Percentiles rank a stretch among this genome's conserved stretches.
Conservation (phyloP, 495 filamentous ascomycete genomes). For the Talaromyces thailandensis region DNA sequence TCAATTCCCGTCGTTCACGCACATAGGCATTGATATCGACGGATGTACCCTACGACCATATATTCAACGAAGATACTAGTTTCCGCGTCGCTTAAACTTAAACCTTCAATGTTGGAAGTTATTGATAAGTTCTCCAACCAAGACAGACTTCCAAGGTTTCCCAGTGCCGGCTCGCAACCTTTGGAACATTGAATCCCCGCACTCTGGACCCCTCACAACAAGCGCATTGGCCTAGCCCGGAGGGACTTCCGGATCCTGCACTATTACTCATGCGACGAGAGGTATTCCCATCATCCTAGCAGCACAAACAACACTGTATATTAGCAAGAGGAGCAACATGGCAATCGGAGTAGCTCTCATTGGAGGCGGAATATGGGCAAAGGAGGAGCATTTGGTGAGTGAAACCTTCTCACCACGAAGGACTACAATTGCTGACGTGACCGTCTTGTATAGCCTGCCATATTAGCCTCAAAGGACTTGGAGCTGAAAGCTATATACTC, state of each 20-base stretch:
- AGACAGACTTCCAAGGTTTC: too few relatives aligned
- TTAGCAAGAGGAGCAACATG: not conserved
- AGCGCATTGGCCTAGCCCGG: not conserved
- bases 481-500: slow-evolving; percentile 55
- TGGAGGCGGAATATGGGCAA: slow-evolving; percentile 1
- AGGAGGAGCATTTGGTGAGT: slow-evolving; percentile 19
- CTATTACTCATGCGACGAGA: not conserved
- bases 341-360: slow-evolving; percentile 1
- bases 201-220: not conserved
- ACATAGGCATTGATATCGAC: too few relatives aligned
- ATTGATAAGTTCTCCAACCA: too few relatives aligned
- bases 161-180: too few relatives aligned
- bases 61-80: too few relatives aligned
- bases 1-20: too few relatives aligned
- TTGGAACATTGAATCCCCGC: too few relatives aligned
- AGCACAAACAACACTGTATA: not conserved
- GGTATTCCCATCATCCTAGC: not conserved
- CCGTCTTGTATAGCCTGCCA: slow-evolving; percentile 31
- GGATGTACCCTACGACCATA: too few relatives aligned
- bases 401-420: slow-evolving; percentile 1
- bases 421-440: not conserved
- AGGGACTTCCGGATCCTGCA: not conserved
- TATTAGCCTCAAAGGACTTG: slow-evolving; percentile 34
- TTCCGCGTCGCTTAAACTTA: too few relatives aligned
- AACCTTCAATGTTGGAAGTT: too few relatives aligned